These are phyloP conservation scores for Ceratocystis colombiana DNA, from an alignment of 2,329 filamentous ascomycete genomes.

Conservation along the genomic window DNA sequence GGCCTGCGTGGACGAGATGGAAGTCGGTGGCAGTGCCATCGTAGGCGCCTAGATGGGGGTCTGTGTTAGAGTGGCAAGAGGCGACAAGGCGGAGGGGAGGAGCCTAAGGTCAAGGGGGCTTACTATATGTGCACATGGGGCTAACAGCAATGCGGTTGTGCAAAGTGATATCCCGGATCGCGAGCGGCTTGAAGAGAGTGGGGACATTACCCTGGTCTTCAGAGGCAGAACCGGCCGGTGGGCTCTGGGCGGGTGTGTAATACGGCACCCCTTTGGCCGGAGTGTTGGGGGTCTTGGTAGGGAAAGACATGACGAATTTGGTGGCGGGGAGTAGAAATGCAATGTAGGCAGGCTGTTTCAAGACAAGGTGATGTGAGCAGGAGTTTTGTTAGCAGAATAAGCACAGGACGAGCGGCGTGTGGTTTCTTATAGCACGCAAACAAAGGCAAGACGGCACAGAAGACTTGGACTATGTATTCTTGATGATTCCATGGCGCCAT, in stretches of 20 bases:
- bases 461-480: too few species aligned
- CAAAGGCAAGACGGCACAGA: too few species aligned
- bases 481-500: too few species aligned
- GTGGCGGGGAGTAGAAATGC: background rate
- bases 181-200: conserved; percentile 48
- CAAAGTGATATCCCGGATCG: conserved; percentile 43
- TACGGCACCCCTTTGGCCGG: conserved; percentile 36
- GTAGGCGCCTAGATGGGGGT: conserved; percentile 38
- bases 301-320: background rate
- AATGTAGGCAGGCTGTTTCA: too few species aligned
- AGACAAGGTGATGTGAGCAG: background rate
- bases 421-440: too few species aligned
- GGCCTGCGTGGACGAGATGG: conserved; percentile 73
- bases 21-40: conserved; percentile 65
- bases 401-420: background rate
- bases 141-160: conserved; percentile 49
- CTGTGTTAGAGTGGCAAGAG: background rate
- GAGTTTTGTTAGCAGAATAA: background rate
- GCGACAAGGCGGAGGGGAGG: background rate
- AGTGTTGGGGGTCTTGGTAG: conserved; percentile 30
- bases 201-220: conserved; percentile 34
- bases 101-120: background rate
- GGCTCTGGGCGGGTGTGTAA: conserved; percentile 46
- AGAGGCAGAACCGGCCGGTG: conserved; percentile 39
- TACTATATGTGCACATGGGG: conserved; percentile 45